These are phyloP conservation scores for Aspergillus proliferans DNA, from an alignment of 2,329 filamentous ascomycete genomes.

Conservation along the genomic window DNA sequence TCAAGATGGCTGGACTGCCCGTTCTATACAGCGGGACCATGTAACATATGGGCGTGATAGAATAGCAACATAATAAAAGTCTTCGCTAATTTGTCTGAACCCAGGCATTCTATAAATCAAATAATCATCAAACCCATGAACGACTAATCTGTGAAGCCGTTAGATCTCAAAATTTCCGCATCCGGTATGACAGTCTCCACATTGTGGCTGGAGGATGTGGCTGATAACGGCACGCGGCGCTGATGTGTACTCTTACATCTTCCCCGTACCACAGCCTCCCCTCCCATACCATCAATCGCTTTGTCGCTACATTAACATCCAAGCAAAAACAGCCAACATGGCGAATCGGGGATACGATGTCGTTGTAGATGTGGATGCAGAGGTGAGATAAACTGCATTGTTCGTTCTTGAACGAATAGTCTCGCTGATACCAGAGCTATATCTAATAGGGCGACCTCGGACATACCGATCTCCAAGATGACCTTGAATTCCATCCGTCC, in stretches of 20 bases:
- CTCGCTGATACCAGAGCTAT: neutral
- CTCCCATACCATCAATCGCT: constrained; percentile 9
- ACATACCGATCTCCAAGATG: constrained; percentile 95
- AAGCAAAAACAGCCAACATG: constrained; percentile 46
- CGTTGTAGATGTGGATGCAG: constrained; percentile 93
- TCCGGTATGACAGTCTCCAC: neutral
- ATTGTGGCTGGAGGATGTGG: constrained; percentile 1
- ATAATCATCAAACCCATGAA: neutral
- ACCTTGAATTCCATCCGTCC: constrained; percentile 97
- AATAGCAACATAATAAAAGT: too few relatives aligned
- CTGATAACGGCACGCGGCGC: constrained; percentile 6
- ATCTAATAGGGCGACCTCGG: constrained; percentile 77
- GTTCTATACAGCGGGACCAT: neutral
- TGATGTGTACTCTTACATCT: constrained; percentile 31
- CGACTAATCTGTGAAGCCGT: too few relatives aligned
- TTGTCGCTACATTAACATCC: constrained; percentile 4
- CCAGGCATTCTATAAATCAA: neutral
- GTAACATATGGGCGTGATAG: neutral
- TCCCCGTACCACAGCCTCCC: constrained; percentile 12
- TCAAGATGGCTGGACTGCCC: neutral
- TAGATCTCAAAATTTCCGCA: too few relatives aligned
- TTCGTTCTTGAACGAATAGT: neutral
- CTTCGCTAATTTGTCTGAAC: neutral
- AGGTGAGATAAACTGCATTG: constrained; percentile 50
- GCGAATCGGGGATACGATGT: constrained; percentile 90